phyloP scores from a whole-genome alignment of 2,329 filamentous ascomycete species.

The Nigrospora osmanthi region DNA sequence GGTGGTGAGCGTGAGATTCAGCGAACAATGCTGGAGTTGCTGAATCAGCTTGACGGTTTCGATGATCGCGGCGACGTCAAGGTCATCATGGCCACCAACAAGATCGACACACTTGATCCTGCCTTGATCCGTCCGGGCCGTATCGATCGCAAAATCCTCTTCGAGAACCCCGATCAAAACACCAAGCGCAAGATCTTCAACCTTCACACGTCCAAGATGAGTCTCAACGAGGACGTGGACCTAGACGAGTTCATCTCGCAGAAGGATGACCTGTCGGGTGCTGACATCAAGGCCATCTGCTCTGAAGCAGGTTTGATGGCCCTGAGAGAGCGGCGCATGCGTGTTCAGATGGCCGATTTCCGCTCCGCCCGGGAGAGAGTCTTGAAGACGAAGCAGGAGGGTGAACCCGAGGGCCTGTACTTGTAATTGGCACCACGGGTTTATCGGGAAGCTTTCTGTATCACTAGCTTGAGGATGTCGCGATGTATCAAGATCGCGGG shows the following conservation, averaged over 20 bases:
- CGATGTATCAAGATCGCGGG: no score
- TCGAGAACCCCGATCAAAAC: slow-evolving; percentile 66
- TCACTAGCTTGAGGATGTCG: no score
- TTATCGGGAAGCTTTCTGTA: no score
- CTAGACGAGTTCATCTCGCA: slow-evolving; percentile 97
- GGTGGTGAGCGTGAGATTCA: slow-evolving; percentile 97
- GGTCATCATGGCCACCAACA: slow-evolving; percentile 99
- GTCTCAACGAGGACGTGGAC: slow-evolving; percentile 89
- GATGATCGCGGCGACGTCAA: slow-evolving; percentile 98
- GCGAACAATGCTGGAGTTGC: slow-evolving; percentile 94
- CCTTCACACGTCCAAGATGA: slow-evolving; percentile 98
- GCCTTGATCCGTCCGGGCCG: slow-evolving; percentile 93
- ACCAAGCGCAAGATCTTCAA: slow-evolving; percentile 98
- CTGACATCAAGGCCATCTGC: slow-evolving; percentile 98
- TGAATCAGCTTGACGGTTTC: slow-evolving; percentile 98
- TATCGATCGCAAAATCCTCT: slow-evolving; percentile 95
- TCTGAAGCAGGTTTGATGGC: slow-evolving; percentile 94
- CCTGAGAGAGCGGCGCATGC: slow-evolving; percentile 89
- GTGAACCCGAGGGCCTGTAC: slow-evolving; percentile 96
- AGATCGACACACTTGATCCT: slow-evolving; percentile 95
- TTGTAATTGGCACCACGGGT: slow-evolving; percentile 52
- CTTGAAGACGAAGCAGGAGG: slow-evolving; percentile 96
- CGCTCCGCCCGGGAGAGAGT: slow-evolving; percentile 86
- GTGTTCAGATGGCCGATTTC: slow-evolving; percentile 99
- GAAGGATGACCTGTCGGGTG: slow-evolving; percentile 94